Evolutionary conservation across 176 grass and related monocot genomes (phyloP).

Genomic region (Coix lacrymajobi): DNA sequence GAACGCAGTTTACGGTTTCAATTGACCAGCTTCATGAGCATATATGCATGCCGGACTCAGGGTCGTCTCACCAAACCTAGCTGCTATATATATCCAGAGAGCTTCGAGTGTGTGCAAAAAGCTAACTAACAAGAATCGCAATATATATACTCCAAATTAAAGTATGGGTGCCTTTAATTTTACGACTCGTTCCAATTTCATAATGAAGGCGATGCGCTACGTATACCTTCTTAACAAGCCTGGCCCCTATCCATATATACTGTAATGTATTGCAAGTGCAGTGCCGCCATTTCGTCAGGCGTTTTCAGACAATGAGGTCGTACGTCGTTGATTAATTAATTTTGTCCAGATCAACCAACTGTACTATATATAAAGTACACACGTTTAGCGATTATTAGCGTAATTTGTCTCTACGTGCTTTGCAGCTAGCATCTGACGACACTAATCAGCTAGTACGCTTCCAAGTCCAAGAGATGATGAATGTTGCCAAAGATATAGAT

Average conservation of each 20-base stretch:
- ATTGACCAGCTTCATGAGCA: not conserved
- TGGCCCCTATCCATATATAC: too few species aligned
- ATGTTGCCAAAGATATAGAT: not conserved
- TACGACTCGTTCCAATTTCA: not conserved
- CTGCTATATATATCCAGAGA: not conserved
- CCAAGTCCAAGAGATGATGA: too few species aligned
- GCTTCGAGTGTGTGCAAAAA: not conserved
- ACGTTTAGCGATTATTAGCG: not conserved
- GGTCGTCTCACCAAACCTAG: not conserved
- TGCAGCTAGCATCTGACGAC: not conserved
- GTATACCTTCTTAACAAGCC: too few species aligned
- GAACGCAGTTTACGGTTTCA: not conserved
- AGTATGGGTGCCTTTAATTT: not conserved
- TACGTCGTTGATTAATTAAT: not conserved
- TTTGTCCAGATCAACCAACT: not conserved
- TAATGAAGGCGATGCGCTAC: not conserved
- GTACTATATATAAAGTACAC: too few species aligned
- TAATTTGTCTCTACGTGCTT: not conserved
- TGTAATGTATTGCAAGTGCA: too few species aligned
- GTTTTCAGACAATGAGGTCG: not conserved
- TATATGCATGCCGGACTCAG: too few species aligned
- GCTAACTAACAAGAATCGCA: not conserved
- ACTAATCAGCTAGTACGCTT: not conserved
- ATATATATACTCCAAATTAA: not conserved
- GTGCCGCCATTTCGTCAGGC: constrained; percentile 6